A percentile compares a stretch with the other conserved stretches of the same genome.
phyloP scores from a whole-genome alignment of 2,329 filamentous ascomycete species.

The Aspergillus neoniger region DNA sequence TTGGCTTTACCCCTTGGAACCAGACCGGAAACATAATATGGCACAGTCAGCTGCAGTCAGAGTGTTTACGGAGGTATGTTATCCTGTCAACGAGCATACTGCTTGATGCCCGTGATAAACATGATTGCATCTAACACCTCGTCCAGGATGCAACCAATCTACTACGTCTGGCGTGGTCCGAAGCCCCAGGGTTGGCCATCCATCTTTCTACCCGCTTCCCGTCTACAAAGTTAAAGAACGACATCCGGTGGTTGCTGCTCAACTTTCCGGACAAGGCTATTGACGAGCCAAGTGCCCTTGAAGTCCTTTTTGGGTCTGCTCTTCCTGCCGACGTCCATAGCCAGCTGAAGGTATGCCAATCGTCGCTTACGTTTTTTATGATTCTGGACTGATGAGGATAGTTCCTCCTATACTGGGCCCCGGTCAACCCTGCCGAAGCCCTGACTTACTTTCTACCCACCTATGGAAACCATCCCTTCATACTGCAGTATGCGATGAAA shows the following conservation, averaged over 20 bases:
- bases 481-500: constrained; percentile 96
- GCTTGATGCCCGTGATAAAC: background rate
- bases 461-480: constrained; percentile 86
- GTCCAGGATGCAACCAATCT: constrained; percentile 61
- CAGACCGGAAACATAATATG: constrained; percentile 58
- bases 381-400: constrained; percentile 36
- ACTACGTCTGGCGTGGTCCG: constrained; percentile 80
- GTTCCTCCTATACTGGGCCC: constrained; percentile 90
- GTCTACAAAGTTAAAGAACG: constrained; percentile 68
- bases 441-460: constrained; percentile 90
- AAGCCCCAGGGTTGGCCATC: constrained; percentile 83
- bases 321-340: constrained; percentile 77
- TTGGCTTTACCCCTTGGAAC: constrained; percentile 81
- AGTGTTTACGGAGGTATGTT: constrained; percentile 42
- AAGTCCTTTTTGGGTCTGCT: constrained; percentile 74
- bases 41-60: constrained; percentile 48
- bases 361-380: background rate
- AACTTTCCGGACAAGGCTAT: constrained; percentile 83
- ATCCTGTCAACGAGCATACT: background rate
- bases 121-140: constrained; percentile 16
- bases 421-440: constrained; percentile 89
- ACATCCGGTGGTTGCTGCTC: constrained; percentile 77
- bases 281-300: constrained; percentile 76
- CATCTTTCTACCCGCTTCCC: constrained; percentile 80
- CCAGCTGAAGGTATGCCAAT: constrained; percentile 71